Evolutionary conservation across 2,329 filamentous ascomycete genomes (phyloP), one percentile per base, ranked within the genome.

Genomic region (Ophiostoma ips): DNA sequence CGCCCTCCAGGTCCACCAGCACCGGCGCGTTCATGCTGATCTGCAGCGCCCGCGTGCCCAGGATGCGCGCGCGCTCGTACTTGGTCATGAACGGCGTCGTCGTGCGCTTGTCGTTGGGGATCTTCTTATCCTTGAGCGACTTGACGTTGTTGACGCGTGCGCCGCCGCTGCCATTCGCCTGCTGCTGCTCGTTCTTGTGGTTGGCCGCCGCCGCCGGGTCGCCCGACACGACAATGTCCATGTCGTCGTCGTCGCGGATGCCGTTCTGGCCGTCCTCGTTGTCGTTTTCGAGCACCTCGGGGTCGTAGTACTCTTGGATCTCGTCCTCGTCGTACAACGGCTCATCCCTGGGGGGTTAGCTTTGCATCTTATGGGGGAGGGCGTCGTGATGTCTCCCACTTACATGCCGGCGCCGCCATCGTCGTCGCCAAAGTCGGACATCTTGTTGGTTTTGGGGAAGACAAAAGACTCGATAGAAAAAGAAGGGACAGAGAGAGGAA

Each of bases 41-140:
- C 68, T 98, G 92, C 63, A 96, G 68, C 37, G 92, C 92, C 58
- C 92, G 77, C 37, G 92, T 96, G 45, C 92, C 92, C 56, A 98
- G 70, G 53, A 98, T 90, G 62, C 92, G 81, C 55, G 92, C 92
- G 59, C 83, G 79, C 74, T 98, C 92, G 69, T 98, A 98, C 71
- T 98, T 98, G 58, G 92, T 98, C 90, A 98, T 94, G 70, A 95
- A 98, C 2, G 90, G 92, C 28, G 92, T 98, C 9, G 92, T 98
- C 21, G 79, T 84, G 60, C 92, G 81, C 68, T 94, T 79, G 57
- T 89, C 85, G 58, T 87, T 85, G 51, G 88, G 77, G 46, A 98
- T 90, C 70, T 87, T 94, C 77, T 94, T 95, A 68, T 89, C 77
- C 62, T 80, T 81, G 61, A 74, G 69, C 46, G 72, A 71, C 62